Base-by-base conservation (phyloP, 345 rosid species). In the Gynandropsis gynandra region DNA sequence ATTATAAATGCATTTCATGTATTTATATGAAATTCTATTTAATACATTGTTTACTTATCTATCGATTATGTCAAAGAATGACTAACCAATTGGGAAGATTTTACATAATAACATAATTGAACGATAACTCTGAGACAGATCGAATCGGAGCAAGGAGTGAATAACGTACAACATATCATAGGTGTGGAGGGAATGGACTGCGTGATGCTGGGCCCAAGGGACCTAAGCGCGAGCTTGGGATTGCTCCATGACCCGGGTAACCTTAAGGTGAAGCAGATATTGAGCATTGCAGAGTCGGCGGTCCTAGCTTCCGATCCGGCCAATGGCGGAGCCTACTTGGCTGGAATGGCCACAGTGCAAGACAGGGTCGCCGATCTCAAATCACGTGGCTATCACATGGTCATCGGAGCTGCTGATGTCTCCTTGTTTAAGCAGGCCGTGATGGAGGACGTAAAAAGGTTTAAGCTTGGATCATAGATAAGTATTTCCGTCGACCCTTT, bases 171-270 rank as follows among this genome's bases (percentile, higher is more conserved):
- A 1, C 84, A 83, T 54, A 86, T 89, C 49, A 72, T 81, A 1
- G 80, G 70, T 11, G 80, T 83, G 5, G 86, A 83, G 1, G 97
- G 95, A 31, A 82, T 89, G 31, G 95, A 86, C 60, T 86, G 95
- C 65, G 66, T 86, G 33, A 87, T 83, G 67, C 81, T 89, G 74
- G 97, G 95, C 2, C 95, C 88, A 3, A 70, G 81, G 66, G 90
- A 89, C 72, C 70, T 89, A 52, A 89, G 97, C 54, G 94, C 83
- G 7, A 79, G 82, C 67, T 61, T 89, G 76, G 97, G 90, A 32
- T 76, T 78, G n/a, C 54, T 86, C 40, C 71, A 80, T 73, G 97
- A 89, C 54, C 95, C 88, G 0, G 81, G 75, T 13, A 77, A 86
- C 64, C 72, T 61, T 57, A 86, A 81, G 67, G 75, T 78, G 18